Evolutionary conservation across 208 protist genomes (phyloP).

Genomic region (Crithidia expoeki): DNA sequence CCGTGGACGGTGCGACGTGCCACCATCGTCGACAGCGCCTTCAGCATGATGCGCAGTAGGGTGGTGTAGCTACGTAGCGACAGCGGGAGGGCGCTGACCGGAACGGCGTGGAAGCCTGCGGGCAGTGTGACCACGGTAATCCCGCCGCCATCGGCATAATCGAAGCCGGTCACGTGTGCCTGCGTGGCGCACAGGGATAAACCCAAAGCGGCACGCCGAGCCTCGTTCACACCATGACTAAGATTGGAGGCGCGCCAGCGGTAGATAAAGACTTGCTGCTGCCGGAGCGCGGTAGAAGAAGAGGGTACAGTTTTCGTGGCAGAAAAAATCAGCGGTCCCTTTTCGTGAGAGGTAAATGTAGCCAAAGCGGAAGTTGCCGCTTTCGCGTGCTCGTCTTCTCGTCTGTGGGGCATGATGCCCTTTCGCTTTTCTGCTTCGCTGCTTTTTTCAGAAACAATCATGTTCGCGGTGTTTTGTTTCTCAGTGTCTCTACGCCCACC

Average conservation of each 20-base stretch:
- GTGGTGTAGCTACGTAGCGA: conserved; percentile 51
- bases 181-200: conserved; percentile 49
- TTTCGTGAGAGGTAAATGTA: background rate
- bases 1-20: conserved; percentile 77
- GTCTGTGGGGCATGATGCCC: background rate
- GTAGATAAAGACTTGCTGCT: conserved; percentile 58
- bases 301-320: conserved; percentile 6
- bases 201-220: conserved; percentile 66
- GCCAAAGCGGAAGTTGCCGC: background rate
- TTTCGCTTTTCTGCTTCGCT: background rate
- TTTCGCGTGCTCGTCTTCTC: background rate
- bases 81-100: conserved; percentile 61
- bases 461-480: background rate
- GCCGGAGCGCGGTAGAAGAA: background rate
- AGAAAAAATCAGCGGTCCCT: background rate
- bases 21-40: conserved; percentile 66
- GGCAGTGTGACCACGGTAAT: conserved; percentile 70
- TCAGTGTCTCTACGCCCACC: background rate
- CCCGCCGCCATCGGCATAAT: conserved; percentile 56
- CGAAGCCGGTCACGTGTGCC: conserved; percentile 49
- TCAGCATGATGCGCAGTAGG: conserved; percentile 56
- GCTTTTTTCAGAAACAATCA: background rate
- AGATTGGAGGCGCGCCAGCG: conserved; percentile 58
- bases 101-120: conserved; percentile 45
- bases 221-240: conserved; percentile 47